phyloP scores from a whole-genome alignment of 305 asterid species.

The Lippia alba region DNA sequence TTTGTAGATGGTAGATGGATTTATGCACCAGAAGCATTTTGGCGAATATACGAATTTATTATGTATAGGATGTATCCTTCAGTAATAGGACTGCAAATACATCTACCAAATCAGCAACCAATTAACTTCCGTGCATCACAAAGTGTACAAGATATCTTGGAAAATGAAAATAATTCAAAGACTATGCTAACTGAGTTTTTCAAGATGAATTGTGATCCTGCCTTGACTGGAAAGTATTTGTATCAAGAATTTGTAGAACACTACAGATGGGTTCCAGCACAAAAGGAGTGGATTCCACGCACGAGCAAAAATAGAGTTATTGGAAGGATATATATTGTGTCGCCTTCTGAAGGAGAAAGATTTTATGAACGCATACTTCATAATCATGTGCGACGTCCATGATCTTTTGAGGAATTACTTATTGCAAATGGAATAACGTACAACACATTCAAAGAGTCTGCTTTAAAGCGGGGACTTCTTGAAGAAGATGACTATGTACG shows the following conservation, averaged over 20 bases:
- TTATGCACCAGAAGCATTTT: no score
- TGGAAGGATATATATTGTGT: background rate
- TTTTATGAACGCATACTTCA: background rate
- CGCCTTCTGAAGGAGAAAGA: background rate
- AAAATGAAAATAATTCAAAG: background rate
- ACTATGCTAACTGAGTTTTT: background rate
- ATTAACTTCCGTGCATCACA: no score
- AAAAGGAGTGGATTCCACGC: background rate
- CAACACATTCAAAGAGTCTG: background rate
- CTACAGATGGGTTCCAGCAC: background rate
- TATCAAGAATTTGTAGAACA: background rate
- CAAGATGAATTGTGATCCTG: background rate
- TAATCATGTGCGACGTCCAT: background rate
- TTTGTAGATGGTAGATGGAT: no score
- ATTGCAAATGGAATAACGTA: background rate
- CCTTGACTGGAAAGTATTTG: background rate
- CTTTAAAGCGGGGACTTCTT: background rate
- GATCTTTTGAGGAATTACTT: background rate
- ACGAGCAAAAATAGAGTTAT: background rate
- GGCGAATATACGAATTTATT: no score
- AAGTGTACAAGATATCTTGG: no score
- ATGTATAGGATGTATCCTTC: no score
- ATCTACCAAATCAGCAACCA: no score
- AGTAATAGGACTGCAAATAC: no score
- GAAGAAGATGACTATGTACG: no score